These are phyloP conservation scores for Chrysanthemum lavandulifolium DNA, from an alignment of 129 eudicot species.

Conservation along the genomic window DNA sequence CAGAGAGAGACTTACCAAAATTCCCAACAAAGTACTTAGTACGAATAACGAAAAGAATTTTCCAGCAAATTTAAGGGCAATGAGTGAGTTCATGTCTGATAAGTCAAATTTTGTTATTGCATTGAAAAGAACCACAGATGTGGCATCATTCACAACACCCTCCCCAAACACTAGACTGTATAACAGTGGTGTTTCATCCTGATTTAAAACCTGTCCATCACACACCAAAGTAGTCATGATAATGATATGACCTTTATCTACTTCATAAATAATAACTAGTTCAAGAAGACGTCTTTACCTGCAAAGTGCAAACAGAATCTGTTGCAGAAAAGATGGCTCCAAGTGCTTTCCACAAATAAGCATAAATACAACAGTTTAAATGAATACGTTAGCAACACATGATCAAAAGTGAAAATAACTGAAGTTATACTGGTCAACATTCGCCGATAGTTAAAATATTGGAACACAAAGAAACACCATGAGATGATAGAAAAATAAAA, in stretches of 20 bases:
- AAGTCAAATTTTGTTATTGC: constrained; percentile 70
- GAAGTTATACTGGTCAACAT: constrained; percentile 7
- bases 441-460: background rate
- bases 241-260: background rate
- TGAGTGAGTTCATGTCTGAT: constrained; percentile 42
- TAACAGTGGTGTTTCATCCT: constrained; percentile 73
- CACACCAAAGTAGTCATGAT: constrained; percentile 1
- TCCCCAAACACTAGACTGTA: constrained; percentile 91
- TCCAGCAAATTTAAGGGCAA: constrained; percentile 48
- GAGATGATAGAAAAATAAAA: background rate
- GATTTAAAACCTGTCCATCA: constrained; percentile 71
- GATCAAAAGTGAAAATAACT: constrained; percentile 5
- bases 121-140: constrained; percentile 82
- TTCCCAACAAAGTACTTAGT: constrained; percentile 80
- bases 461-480: background rate
- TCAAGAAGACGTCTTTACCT: constrained; percentile 44
- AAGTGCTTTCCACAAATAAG: constrained; percentile 55
- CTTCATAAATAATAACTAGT: constrained; percentile 1
- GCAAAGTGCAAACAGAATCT: constrained; percentile 93
- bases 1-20: constrained; percentile 46
- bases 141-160: constrained; percentile 93
- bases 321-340: constrained; percentile 99
- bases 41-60: constrained; percentile 51
- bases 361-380: constrained; percentile 20
- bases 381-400: constrained; percentile 20